Conservation (phyloP, 306 rosid genomes). For the Cucumis cinereus region DNA sequence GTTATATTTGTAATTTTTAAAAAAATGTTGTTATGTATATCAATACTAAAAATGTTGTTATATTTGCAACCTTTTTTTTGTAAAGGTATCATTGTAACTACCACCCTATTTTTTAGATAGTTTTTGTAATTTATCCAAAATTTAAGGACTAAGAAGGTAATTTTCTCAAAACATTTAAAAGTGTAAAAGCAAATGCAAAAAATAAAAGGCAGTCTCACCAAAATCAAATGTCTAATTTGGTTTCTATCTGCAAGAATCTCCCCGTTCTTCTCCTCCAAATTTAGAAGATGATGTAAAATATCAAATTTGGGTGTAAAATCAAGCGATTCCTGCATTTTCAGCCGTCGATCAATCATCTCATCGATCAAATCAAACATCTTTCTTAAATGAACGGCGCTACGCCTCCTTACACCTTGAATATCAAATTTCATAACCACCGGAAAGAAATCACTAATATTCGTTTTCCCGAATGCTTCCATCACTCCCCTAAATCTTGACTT, state of each 20-base stretch:
- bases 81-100: too few species aligned
- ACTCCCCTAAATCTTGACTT: slow-evolving; percentile 15
- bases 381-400: slow-evolving; percentile 36
- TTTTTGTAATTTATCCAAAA: not conserved
- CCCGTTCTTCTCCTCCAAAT: not conserved
- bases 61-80: too few species aligned
- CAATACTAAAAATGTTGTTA: too few species aligned
- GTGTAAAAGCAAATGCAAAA: slow-evolving; percentile 16
- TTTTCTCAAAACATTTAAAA: too few species aligned
- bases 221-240: not conserved
- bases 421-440: slow-evolving; percentile 48
- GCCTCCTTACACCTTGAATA: slow-evolving; percentile 33
- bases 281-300: not conserved
- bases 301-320: not conserved
- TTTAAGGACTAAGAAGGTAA: too few species aligned
- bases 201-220: slow-evolving; percentile 5
- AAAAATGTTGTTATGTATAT: too few species aligned
- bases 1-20: too few species aligned
- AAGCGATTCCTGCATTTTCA: not conserved
- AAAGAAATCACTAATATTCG: slow-evolving; percentile 32
- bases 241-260: not conserved
- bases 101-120: too few species aligned
- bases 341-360: slow-evolving; percentile 26
- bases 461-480: slow-evolving; percentile 38
- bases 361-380: slow-evolving; percentile 34